Evolutionary conservation across 2,329 filamentous ascomycete genomes (phyloP), one percentile per base, ranked within the genome.

Genomic region (Claviceps quebecensis): DNA sequence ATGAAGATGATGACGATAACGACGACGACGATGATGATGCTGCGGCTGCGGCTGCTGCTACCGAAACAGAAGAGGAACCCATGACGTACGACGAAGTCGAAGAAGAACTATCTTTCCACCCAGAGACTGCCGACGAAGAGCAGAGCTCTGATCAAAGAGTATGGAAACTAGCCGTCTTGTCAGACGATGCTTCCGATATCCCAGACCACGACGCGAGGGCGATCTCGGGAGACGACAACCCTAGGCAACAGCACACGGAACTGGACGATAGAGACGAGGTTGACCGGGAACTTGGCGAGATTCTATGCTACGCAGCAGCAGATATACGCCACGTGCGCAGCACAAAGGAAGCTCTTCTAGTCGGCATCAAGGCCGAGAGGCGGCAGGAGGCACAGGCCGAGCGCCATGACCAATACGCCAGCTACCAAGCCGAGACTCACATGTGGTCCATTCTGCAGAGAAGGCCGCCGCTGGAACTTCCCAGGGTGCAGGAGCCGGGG

Each of bases 81-180:
- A 66, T 76, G 66, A 56, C 65, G 0, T 75, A 71, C 54, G 64
- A 71, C 16, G 66, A 71, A 34, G 69, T 76, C 8, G 74, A 76
- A 57, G 56, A 57, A 1, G 62, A 61, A 1, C 63, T 77, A 2
- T 45, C 47, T 6, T 6, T 26, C n/a, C 26, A 40, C 4, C 16
- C 34, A 17, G 49, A 53, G 19, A 19, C 41, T 22, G 3, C 19
- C 3, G 23, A 45, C 6, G 37, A 47, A 9, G 49, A 47, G 38
- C n/a, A 41, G 38, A 29, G 19, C 5, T 14, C 38, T 34, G 45
- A 16, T 2, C 14, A 17, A 19, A 37, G 34, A 6, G 11, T 6
- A n/a, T 3, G 29, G 44, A 40, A 45, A 38, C 16, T 45, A 23
- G 8, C 37, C 5, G 13, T 2, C 14, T 38, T 13, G 4, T 17